Evolutionary conservation across 192 early-diverging fungal species (phyloP).

Genomic region (Jimgerdemannia flammicorona): DNA sequence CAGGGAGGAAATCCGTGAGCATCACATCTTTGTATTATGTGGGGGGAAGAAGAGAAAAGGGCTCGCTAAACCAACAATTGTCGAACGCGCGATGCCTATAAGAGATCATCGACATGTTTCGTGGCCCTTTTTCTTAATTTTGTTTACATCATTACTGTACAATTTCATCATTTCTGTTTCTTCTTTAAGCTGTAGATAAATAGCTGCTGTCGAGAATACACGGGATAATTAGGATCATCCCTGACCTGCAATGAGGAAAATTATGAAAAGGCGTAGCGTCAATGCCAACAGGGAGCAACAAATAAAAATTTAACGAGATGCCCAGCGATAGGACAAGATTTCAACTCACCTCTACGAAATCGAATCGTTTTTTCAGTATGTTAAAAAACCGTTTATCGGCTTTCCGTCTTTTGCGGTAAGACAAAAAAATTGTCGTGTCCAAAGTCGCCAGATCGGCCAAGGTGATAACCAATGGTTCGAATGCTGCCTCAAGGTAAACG

Average conservation of each 20-base stretch:
- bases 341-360: slow-evolving; percentile 29
- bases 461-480: slow-evolving; percentile 41
- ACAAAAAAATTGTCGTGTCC: slow-evolving; percentile 32
- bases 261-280: background rate
- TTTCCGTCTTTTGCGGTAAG: slow-evolving; percentile 40
- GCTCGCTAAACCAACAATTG: no score
- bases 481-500: slow-evolving; percentile 45
- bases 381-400: slow-evolving; percentile 50
- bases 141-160: no score
- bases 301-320: no score
- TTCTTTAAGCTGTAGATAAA: slow-evolving; percentile 18
- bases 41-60: no score
- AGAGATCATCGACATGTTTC: no score
- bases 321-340: background rate
- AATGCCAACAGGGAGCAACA: background rate
- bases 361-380: slow-evolving; percentile 39
- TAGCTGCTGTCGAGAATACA: slow-evolving; percentile 14
- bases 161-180: no score
- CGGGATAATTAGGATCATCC: slow-evolving; percentile 22
- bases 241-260: slow-evolving; percentile 1
- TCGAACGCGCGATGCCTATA: no score
- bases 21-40: no score
- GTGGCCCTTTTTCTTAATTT: no score
- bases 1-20: no score
- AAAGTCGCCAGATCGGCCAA: slow-evolving; percentile 25